These are phyloP conservation scores for Carex arenaria DNA, from an alignment of 202 grass and related monocot genomes.

Conservation along the genomic window DNA sequence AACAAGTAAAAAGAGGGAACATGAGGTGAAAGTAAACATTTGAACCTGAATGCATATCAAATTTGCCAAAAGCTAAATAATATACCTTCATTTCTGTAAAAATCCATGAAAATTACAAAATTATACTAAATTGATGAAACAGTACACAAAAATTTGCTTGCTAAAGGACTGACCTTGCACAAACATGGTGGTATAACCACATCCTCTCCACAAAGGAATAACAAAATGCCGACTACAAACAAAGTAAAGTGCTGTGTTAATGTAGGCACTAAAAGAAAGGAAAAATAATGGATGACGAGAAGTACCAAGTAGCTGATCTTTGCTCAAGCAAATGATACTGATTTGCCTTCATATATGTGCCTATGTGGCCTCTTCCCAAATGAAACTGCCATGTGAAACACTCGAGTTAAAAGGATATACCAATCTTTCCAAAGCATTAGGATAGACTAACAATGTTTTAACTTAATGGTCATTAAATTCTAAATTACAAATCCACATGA, in stretches of 20 bases:
- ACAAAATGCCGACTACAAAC: constrained; percentile 70
- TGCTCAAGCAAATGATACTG: constrained; percentile 80
- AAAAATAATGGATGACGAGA: constrained; percentile 9
- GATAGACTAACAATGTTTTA: neutral
- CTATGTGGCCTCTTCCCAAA: constrained; percentile 91
- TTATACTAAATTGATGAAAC: neutral
- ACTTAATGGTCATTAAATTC: neutral
- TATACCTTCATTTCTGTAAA: neutral
- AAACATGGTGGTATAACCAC: constrained; percentile 86
- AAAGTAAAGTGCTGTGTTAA: constrained; percentile 26
- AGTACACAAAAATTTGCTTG: neutral
- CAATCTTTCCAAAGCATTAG: neutral
- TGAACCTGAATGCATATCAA: neutral
- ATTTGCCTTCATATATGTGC: constrained; percentile 76
- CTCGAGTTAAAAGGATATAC: constrained; percentile 7
- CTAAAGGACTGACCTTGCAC: constrained; percentile 66
- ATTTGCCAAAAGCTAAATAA: neutral
- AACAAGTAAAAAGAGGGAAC: neutral
- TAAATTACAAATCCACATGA: neutral
- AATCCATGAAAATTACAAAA: neutral
- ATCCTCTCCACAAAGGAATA: constrained; percentile 93
- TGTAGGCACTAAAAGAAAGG: constrained; percentile 18
- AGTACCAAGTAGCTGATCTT: constrained; percentile 72
- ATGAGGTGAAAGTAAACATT: neutral
- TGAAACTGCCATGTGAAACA: constrained; percentile 67